Percentiles rank a stretch among this genome's conserved stretches.
Evolutionary conservation across 768 basidiomycete species (phyloP).

Genomic region (Leccinum disarticulatum): DNA sequence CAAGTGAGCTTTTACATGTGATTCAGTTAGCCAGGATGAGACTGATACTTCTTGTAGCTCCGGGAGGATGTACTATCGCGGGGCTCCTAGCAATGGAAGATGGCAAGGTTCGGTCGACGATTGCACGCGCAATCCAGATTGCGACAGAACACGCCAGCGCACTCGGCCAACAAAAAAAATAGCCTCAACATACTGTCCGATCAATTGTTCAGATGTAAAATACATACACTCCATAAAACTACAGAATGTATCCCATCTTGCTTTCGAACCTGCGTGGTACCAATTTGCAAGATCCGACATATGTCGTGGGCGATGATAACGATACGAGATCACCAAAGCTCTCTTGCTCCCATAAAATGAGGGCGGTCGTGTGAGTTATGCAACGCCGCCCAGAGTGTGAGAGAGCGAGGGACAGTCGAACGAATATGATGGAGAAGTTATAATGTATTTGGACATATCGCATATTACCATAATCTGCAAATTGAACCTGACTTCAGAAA

Average conservation of each 20-base stretch:
- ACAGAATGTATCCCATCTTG: conserved; percentile 32
- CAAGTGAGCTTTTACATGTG: conserved; percentile 58
- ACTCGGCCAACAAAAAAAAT: conserved; percentile 69
- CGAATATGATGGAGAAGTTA: not conserved
- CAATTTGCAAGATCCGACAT: conserved; percentile 33
- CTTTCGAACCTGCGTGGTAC: conserved; percentile 35
- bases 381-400: conserved; percentile 94
- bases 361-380: conserved; percentile 71
- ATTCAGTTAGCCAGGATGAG: not conserved
- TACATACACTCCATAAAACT: not conserved
- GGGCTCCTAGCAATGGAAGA: conserved; percentile 96
- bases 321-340: conserved; percentile 25
- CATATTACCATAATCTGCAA: not conserved
- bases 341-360: conserved; percentile 97
- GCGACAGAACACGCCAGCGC: conserved; percentile 89
- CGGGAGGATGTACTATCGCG: conserved; percentile 97
- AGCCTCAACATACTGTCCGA: conserved; percentile 26
- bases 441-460: conserved; percentile 5
- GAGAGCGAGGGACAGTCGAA: conserved; percentile 54
- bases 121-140: conserved; percentile 91
- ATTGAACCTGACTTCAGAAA: not conserved
- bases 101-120: conserved; percentile 88
- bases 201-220: not conserved
- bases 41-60: conserved; percentile 54
- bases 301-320: conserved; percentile 34